Evolutionary conservation across 2,329 filamentous ascomycete species (phyloP).

Genomic region (Tolypocladium guangdongense): DNA sequence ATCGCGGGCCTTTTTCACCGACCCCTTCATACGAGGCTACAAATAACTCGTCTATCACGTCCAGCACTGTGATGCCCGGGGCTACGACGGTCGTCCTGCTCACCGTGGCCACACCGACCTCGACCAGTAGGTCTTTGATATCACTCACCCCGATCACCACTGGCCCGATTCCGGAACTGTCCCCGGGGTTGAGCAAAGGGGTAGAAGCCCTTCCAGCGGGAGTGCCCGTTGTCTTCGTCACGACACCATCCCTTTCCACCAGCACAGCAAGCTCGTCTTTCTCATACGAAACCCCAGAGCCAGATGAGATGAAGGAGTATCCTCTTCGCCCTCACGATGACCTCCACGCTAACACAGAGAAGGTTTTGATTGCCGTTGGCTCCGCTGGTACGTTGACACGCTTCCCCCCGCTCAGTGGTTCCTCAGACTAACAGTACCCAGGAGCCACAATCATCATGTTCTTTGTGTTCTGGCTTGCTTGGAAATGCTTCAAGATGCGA

Average conservation of each 20-base stretch:
- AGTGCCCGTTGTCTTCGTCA: background rate
- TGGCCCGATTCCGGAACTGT: background rate
- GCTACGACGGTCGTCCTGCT: background rate
- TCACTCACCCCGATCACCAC: conserved; percentile 1
- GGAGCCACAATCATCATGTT: conserved; percentile 33
- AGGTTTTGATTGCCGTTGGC: conserved; percentile 10
- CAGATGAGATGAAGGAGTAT: background rate
- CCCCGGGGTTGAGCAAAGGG: conserved; percentile 4
- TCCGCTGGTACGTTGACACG: conserved; percentile 8
- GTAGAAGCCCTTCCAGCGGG: background rate
- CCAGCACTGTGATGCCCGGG: background rate
- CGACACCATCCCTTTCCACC: background rate
- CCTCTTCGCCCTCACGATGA: background rate
- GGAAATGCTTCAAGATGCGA: conserved; percentile 16
- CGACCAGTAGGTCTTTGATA: background rate
- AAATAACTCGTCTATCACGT: background rate
- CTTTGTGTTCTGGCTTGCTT: conserved; percentile 33
- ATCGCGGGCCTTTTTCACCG: background rate
- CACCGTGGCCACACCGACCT: background rate
- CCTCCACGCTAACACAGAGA: conserved; percentile 4
- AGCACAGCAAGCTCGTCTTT: background rate
- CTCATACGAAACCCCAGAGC: background rate
- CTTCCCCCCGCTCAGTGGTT: background rate
- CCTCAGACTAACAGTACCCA: background rate
- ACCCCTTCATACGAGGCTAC: background rate